Base-by-base conservation (phyloP, 2,329 filamentous ascomycete species). In the Calonectria pauciramosa region DNA sequence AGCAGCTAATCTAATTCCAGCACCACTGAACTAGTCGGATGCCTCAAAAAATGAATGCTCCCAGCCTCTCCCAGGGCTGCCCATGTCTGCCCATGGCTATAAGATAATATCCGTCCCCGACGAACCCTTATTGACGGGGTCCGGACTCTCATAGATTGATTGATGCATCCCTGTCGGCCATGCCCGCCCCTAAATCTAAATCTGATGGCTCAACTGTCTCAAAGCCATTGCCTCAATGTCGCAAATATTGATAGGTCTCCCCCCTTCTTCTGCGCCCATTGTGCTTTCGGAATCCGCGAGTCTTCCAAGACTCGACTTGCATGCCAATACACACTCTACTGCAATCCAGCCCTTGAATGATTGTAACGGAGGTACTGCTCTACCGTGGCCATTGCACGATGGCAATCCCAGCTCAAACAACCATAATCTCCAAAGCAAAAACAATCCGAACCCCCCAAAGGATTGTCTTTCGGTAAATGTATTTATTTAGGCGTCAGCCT, bases 191-290 rank as follows among this genome's bases (percentile, higher is more conserved):
- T 75, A 47, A 23, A 47, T 47, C 44, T 74, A 77, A 77, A 74
- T 68, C 56, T 78, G 74, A 68, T 63, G 56, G 66, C 69, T 36
- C 38, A 38, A 76, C 51, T 68, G 68, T 71, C 59, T 76, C 66
- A 75, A 68, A 72, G 54, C 73, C 68, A 73, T 38, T 30, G 18
- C 41, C 56, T 36, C 60, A 49, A 34, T 60, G 69, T 75, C 66
- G 52, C 70, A 66, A 69, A 70, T 51, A 47, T 32, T 36, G 54
- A n/a, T 18, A 18, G 32, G 38, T 44, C 44, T 9, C 52, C 38
- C 38, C 68, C 51, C 18, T 65, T 60, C 54, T 63, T 68, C 34
- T 30, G 13, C 56, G 23, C 23, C 20, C 38, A 47, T 66, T 67
- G 49, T 68, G 36, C 60, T 47, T 11, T n/a, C 28, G 38, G 65